Percentiles rank a stretch among this genome's conserved stretches.
Evolutionary conservation across 768 basidiomycete species (phyloP).

Genomic region (Nevesoporus exiguus): DNA sequence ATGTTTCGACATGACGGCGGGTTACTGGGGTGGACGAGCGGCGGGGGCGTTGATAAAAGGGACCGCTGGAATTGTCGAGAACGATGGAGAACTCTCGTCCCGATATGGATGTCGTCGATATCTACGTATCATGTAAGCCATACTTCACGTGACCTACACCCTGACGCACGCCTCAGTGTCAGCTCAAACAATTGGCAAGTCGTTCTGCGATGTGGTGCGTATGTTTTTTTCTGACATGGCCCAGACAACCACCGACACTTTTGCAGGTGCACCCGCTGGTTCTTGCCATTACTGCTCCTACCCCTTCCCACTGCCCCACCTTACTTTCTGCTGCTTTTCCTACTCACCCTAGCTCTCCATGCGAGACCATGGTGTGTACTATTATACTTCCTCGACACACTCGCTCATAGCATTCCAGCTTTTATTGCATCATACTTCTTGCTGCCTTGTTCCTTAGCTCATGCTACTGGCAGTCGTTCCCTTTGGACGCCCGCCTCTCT

Average conservation of each 20-base stretch:
- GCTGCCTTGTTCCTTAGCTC: constrained; percentile 82
- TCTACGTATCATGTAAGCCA: constrained; percentile 4
- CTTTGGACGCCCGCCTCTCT: constrained; percentile 58
- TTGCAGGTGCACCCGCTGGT: constrained; percentile 82
- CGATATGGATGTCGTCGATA: constrained; percentile 11
- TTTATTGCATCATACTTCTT: constrained; percentile 83
- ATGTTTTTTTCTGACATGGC: neutral
- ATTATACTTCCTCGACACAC: neutral
- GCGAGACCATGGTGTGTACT: constrained; percentile 75
- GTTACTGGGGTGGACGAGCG: constrained; percentile 6
- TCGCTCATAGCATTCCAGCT: constrained; percentile 42
- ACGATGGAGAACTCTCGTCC: constrained; percentile 30
- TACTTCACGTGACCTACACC: constrained; percentile 19
- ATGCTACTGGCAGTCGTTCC: constrained; percentile 86
- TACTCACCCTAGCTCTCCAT: constrained; percentile 74
- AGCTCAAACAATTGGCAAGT: neutral
- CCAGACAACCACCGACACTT: neutral
- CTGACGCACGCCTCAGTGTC: neutral
- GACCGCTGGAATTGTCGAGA: constrained; percentile 29
- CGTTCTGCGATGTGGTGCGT: constrained; percentile 53
- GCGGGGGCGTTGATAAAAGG: constrained; percentile 8
- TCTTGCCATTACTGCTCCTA: constrained; percentile 69
- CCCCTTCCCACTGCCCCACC: constrained; percentile 80
- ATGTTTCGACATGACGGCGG: constrained; percentile 45
- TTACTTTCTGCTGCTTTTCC: constrained; percentile 73